Conservation (phyloP, 2,329 filamentous ascomycete genomes). For the Calonectria multiphialidica region DNA sequence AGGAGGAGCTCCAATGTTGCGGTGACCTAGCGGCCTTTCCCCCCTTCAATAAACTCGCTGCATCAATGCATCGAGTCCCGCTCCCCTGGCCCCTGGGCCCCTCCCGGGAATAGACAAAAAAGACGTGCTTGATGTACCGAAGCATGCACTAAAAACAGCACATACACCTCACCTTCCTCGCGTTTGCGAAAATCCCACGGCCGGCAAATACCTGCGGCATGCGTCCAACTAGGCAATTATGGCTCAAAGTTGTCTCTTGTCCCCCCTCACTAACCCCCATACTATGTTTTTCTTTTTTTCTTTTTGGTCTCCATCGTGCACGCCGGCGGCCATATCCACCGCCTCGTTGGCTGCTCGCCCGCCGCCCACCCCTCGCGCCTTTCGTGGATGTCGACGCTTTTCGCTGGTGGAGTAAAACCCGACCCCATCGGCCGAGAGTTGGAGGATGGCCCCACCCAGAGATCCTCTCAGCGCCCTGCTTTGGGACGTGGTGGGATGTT, state of each 20-base stretch:
- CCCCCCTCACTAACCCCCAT: not conserved
- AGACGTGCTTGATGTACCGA: not conserved
- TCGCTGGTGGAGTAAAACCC: conserved; percentile 16
- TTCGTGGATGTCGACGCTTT: conserved; percentile 2
- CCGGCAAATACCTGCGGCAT: conserved; percentile 3
- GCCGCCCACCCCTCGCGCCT: not conserved
- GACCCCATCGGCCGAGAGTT: conserved; percentile 39
- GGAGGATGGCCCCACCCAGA: conserved; percentile 22
- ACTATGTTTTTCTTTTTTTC: not conserved
- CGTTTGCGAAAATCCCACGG: not conserved
- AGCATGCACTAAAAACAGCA: not conserved
- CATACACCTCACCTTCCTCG: not conserved
- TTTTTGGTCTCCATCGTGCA: not conserved
- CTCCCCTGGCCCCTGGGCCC: conserved; percentile 1
- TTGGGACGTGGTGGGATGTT: not conserved
- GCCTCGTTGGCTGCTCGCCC: not conserved
- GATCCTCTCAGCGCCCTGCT: not conserved
- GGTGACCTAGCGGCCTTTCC: not conserved
- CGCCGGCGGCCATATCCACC: conserved; percentile 6
- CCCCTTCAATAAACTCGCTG: not conserved
- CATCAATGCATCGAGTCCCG: not conserved
- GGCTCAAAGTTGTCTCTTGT: not conserved
- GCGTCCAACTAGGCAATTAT: not conserved
- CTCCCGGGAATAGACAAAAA: not conserved
- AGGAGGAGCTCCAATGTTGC: conserved; percentile 6